phyloP scores from a whole-genome alignment of 768 basidiomycete genomes.

The Phylloporus arenicola region DNA sequence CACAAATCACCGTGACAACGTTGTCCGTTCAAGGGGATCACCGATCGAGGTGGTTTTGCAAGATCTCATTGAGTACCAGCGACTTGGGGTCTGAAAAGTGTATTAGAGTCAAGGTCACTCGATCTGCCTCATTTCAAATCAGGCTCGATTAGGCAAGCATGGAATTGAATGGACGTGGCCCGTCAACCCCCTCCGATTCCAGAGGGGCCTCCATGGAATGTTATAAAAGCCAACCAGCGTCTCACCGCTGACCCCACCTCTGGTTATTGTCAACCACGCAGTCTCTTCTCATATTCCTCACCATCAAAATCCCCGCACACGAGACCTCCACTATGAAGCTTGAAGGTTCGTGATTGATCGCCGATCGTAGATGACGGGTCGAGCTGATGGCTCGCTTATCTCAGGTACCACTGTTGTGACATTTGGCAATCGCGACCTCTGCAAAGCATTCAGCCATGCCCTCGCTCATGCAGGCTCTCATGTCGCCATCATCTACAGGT shows the following conservation, averaged over 20 bases:
- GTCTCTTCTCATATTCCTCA: slow-evolving; percentile 2
- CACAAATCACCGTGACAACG: too few species aligned
- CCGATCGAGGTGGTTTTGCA: too few species aligned
- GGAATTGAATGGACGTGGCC: slow-evolving; percentile 5
- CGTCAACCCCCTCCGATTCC: background rate
- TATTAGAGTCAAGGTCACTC: slow-evolving; percentile 12
- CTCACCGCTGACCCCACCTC: background rate
- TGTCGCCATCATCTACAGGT: slow-evolving; percentile 62
- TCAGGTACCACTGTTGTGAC: slow-evolving; percentile 52
- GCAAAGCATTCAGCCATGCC: slow-evolving; percentile 47
- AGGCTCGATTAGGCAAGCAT: slow-evolving; percentile 6
- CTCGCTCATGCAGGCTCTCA: slow-evolving; percentile 50
- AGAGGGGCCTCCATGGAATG: slow-evolving; percentile 12
- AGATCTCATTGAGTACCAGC: background rate
- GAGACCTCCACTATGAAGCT: slow-evolving; percentile 15
- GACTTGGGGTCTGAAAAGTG: background rate
- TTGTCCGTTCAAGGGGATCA: background rate
- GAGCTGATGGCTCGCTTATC: background rate
- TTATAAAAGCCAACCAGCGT: slow-evolving; percentile 9
- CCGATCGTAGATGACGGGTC: background rate
- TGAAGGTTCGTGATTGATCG: slow-evolving; percentile 21
- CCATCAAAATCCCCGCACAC: slow-evolving; percentile 5
- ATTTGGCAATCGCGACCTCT: slow-evolving; percentile 59
- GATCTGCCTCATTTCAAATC: slow-evolving; percentile 4
- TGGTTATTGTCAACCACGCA: slow-evolving; percentile 10